Conservation (phyloP, 371 early-diverging fungal genomes). For the Cokeromyces recurvatus region DNA sequence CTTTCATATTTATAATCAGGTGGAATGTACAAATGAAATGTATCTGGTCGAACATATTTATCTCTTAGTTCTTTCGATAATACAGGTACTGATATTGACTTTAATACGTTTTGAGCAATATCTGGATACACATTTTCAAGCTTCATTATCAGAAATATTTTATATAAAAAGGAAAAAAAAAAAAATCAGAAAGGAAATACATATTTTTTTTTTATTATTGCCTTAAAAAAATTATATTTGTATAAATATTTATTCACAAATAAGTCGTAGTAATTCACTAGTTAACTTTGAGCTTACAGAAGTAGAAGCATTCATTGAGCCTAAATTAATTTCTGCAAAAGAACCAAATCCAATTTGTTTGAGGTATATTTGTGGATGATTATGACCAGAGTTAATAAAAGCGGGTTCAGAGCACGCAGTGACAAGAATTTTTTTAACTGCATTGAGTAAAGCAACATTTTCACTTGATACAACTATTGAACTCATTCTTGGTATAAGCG, state of each 20-base stretch:
- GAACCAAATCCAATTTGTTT: slow-evolving; percentile 47
- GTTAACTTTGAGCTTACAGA: slow-evolving; percentile 4
- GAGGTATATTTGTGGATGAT: slow-evolving; percentile 38
- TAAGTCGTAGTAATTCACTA: slow-evolving; percentile 14
- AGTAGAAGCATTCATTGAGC: slow-evolving; percentile 3
- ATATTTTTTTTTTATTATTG: too few relatives aligned
- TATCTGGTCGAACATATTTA: slow-evolving; percentile 13
- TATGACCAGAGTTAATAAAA: slow-evolving; percentile 22
- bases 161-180: too few relatives aligned
- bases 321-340: slow-evolving; percentile 24
- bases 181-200: too few relatives aligned
- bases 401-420: slow-evolving; percentile 63
- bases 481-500: slow-evolving; percentile 48
- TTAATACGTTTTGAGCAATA: slow-evolving; percentile 9
- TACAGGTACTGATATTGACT: slow-evolving; percentile 3
- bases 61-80: background rate
- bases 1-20: slow-evolving; percentile 3
- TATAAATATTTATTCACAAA: slow-evolving; percentile 20
- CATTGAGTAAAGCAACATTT: slow-evolving; percentile 35
- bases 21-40: slow-evolving; percentile 10
- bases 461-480: slow-evolving; percentile 43
- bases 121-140: slow-evolving; percentile 5
- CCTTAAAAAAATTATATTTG: too few relatives aligned
- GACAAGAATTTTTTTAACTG: slow-evolving; percentile 62
- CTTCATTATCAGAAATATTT: background rate